Evolutionary conservation across 352 stramenopile species (phyloP).

Genomic region (Phytophthora pistaciae): DNA sequence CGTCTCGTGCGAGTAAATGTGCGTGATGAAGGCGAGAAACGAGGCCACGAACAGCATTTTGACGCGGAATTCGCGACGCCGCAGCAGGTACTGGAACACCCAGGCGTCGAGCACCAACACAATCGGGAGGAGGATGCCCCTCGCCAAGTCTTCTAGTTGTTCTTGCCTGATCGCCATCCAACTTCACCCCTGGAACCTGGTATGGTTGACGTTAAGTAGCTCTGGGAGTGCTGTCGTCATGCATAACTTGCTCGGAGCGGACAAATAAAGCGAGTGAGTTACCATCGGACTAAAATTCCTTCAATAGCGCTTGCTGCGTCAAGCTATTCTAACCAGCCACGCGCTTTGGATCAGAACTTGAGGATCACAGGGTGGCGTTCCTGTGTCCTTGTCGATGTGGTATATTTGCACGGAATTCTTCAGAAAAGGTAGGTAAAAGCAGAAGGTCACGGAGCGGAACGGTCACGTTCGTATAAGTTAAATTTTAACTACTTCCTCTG

Average conservation of each 20-base stretch:
- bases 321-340: too few relatives aligned
- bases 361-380: too few relatives aligned
- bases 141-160: not conserved
- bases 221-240: not conserved
- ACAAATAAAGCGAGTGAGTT: not conserved
- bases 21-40: constrained; percentile 25
- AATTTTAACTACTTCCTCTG: too few relatives aligned
- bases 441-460: too few relatives aligned
- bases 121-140: constrained; percentile 34
- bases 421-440: too few relatives aligned
- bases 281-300: too few relatives aligned
- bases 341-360: too few relatives aligned
- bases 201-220: not conserved
- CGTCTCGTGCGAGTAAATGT: constrained; percentile 37
- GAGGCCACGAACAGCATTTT: constrained; percentile 34
- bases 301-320: too few relatives aligned
- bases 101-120: constrained; percentile 46
- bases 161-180: not conserved
- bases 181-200: not conserved
- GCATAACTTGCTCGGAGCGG: not conserved
- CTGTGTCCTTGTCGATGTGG: too few relatives aligned
- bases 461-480: too few relatives aligned
- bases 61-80: constrained; percentile 35
- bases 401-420: too few relatives aligned
- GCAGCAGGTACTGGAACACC: constrained; percentile 44